These are phyloP conservation scores for Apiotrichum brassicae DNA, from an alignment of 1,284 basidiomycete genomes.

Conservation along the genomic window DNA sequence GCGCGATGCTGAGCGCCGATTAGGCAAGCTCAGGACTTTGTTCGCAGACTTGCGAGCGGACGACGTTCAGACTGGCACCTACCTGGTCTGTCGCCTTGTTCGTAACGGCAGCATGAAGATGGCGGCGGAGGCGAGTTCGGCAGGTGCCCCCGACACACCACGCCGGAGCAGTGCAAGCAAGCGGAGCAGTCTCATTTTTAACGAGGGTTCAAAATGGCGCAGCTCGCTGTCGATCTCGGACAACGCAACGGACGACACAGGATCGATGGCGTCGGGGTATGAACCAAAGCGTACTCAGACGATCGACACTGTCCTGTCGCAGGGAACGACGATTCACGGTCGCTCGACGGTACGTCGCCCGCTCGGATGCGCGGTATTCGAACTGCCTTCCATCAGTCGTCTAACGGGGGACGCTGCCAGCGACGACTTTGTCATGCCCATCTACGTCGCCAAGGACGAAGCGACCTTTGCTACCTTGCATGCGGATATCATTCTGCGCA, in stretches of 20 bases:
- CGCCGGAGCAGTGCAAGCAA: constrained; percentile 3
- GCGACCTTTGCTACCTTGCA: constrained; percentile 85
- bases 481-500: constrained; percentile 82
- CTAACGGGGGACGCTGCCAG: constrained; percentile 48
- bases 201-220: constrained; percentile 13
- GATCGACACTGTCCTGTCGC: constrained; percentile 21
- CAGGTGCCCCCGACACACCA: constrained; percentile 29
- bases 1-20: constrained; percentile 54
- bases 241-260: constrained; percentile 38
- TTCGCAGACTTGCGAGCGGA: constrained; percentile 81
- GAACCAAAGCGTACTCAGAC: constrained; percentile 27
- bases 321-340: constrained; percentile 13
- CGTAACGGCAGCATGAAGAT: constrained; percentile 81
- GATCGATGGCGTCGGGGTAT: constrained; percentile 39
- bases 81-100: constrained; percentile 83
- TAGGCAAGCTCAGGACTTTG: constrained; percentile 64
- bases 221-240: constrained; percentile 25
- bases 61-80: constrained; percentile 77
- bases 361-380: constrained; percentile 88
- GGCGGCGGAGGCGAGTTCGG: constrained; percentile 53
- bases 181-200: constrained; percentile 11
- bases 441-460: constrained; percentile 78
- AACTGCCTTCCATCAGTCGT: constrained; percentile 68
- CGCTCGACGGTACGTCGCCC: constrained; percentile 63
- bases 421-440: constrained; percentile 74